Conservation (phyloP, 2,329 filamentous ascomycete genomes). For the Ophiostoma himal-ulmi region DNA sequence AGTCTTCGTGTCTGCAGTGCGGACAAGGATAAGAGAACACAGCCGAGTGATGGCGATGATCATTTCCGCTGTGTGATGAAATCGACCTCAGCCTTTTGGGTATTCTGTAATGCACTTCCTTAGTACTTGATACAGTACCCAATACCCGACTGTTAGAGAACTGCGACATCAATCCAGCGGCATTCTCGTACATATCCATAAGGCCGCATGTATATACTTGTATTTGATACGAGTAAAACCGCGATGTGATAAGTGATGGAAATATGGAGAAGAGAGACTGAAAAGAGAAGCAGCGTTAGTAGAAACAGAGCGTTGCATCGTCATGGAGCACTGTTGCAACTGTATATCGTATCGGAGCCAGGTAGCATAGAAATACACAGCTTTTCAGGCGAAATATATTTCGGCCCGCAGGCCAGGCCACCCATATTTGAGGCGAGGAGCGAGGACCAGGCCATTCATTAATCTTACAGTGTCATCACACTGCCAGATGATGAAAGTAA, state of each 20-base stretch:
- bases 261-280: not conserved
- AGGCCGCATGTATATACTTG: not conserved
- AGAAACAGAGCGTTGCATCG: not conserved
- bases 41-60: not conserved
- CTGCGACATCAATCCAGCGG: not conserved
- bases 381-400: slow-evolving; percentile 7
- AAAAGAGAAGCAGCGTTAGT: not conserved
- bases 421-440: not conserved
- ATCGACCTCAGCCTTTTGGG: not conserved
- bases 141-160: not conserved
- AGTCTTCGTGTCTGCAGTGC: not conserved
- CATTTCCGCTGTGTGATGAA: not conserved
- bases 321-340: not conserved
- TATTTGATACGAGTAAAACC: slow-evolving; percentile 4
- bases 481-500: not conserved
- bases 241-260: slow-evolving; percentile 1
- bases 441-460: not conserved
- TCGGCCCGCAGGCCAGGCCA: slow-evolving; percentile 11
- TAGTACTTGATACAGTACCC: not conserved
- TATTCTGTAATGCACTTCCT: not conserved
- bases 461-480: not conserved
- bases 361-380: not conserved
- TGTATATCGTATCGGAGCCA: not conserved
- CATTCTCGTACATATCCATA: not conserved
- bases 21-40: not conserved